Conservation (phyloP, 441 rosid species). For the Gossypium gossypioides region DNA sequence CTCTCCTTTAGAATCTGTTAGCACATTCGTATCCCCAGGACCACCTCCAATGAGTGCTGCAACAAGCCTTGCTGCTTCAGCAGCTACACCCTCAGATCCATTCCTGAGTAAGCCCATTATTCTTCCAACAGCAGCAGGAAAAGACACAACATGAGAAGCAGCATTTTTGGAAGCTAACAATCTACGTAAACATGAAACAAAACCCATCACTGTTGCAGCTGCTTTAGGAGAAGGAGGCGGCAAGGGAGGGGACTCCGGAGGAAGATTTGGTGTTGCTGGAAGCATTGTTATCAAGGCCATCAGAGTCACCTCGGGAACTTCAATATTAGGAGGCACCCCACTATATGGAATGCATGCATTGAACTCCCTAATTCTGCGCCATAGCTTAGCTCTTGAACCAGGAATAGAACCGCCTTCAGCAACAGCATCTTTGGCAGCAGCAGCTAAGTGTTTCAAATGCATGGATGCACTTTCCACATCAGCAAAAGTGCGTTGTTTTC, state of each 20-base stretch:
- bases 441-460: slow-evolving; percentile 94
- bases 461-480: slow-evolving; percentile 68
- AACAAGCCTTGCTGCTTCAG: slow-evolving; percentile 87
- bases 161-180: slow-evolving; percentile 85
- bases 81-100: slow-evolving; percentile 94
- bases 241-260: slow-evolving; percentile 87
- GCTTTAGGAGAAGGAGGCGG: slow-evolving; percentile 99
- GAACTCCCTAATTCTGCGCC: slow-evolving; percentile 99
- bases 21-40: slow-evolving; percentile 49
- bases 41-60: slow-evolving; percentile 86
- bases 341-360: slow-evolving; percentile 86
- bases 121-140: slow-evolving; percentile 99
- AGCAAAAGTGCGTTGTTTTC: slow-evolving; percentile 41
- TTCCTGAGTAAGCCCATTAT: slow-evolving; percentile 97
- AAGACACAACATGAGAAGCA: slow-evolving; percentile 94
- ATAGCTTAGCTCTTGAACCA: slow-evolving; percentile 90
- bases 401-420: slow-evolving; percentile 95
- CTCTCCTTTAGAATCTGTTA: slow-evolving; percentile 76
- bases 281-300: slow-evolving; percentile 99
- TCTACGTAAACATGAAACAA: slow-evolving; percentile 92
- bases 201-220: slow-evolving; percentile 97
- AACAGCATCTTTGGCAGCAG: slow-evolving; percentile 98
- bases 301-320: slow-evolving; percentile 93
- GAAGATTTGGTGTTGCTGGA: slow-evolving; percentile 84
- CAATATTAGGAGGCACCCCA: slow-evolving; percentile 77